phyloP scores from a whole-genome alignment of 768 basidiomycete species.

The Guyanaporus albipodus region DNA sequence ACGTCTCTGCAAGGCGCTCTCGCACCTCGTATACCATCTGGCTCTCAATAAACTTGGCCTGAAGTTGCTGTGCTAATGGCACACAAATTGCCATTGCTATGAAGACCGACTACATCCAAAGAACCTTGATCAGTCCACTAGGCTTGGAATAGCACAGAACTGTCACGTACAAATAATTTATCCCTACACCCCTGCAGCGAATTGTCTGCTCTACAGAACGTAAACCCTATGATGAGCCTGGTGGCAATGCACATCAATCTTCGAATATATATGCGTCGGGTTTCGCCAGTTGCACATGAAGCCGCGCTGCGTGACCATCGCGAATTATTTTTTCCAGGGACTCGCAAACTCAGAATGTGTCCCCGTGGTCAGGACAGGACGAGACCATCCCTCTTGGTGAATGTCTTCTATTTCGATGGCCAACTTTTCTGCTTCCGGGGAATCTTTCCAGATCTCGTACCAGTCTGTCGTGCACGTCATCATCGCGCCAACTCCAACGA shows the following conservation, averaged over 20 bases:
- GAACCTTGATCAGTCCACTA: background rate
- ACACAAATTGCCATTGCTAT: conserved; percentile 50
- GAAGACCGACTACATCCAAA: conserved; percentile 45
- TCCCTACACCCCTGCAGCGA: conserved; percentile 58
- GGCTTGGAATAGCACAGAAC: conserved; percentile 8
- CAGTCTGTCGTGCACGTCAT: conserved; percentile 53
- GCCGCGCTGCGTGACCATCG: conserved; percentile 43
- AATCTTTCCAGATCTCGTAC: conserved; percentile 56
- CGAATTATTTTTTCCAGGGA: conserved; percentile 47
- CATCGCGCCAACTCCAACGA: conserved; percentile 71
- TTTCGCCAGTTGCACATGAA: conserved; percentile 48
- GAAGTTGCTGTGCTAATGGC: conserved; percentile 59
- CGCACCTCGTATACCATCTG: conserved; percentile 62
- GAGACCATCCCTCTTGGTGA: conserved; percentile 44
- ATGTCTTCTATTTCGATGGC: conserved; percentile 44
- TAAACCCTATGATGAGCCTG: conserved; percentile 59
- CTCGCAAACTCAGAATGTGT: conserved; percentile 49
- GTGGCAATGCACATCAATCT: conserved; percentile 51
- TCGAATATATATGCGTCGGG: conserved; percentile 58
- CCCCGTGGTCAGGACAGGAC: conserved; percentile 34
- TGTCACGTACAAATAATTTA: conserved; percentile 58
- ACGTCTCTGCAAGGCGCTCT: conserved; percentile 61
- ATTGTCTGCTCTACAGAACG: conserved; percentile 55
- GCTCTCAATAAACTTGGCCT: conserved; percentile 54
- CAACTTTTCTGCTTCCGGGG: conserved; percentile 38